Evolutionary conservation across 2,329 filamentous ascomycete species (phyloP).

Genomic region (Emergomyces orientalis): DNA sequence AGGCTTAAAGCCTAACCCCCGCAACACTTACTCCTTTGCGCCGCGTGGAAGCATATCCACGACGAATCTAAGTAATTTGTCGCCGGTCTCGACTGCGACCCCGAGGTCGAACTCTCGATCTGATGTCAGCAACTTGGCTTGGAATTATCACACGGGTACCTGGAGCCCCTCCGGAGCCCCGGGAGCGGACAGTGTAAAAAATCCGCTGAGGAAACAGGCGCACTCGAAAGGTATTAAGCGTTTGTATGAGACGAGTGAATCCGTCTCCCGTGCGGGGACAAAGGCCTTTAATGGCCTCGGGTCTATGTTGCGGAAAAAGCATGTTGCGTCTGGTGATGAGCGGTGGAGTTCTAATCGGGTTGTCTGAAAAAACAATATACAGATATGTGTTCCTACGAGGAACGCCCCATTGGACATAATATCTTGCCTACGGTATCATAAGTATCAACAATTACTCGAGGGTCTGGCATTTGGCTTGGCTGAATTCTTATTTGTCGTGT

Average conservation of each 20-base stretch:
- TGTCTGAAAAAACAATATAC: neutral
- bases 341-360: neutral
- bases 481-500: neutral
- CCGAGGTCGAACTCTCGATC: neutral
- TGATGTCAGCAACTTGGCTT: neutral
- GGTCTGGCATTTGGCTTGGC: neutral
- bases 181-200: neutral
- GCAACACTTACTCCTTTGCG: constrained; percentile 1
- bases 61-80: constrained; percentile 7
- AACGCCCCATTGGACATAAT: too few species aligned
- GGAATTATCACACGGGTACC: neutral
- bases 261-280: constrained; percentile 12
- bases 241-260: constrained; percentile 13
- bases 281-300: constrained; percentile 15
- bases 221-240: constrained; percentile 16
- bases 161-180: neutral
- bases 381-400: neutral
- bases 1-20: neutral
- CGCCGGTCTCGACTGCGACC: neutral
- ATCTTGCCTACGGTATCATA: neutral
- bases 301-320: constrained; percentile 13
- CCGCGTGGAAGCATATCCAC: constrained; percentile 9
- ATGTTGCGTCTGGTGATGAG: neutral
- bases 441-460: neutral
- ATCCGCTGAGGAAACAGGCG: constrained; percentile 1